These are phyloP conservation scores for Sporothrix variecibatus DNA, from an alignment of 2,329 filamentous ascomycete genomes.

Conservation along the genomic window DNA sequence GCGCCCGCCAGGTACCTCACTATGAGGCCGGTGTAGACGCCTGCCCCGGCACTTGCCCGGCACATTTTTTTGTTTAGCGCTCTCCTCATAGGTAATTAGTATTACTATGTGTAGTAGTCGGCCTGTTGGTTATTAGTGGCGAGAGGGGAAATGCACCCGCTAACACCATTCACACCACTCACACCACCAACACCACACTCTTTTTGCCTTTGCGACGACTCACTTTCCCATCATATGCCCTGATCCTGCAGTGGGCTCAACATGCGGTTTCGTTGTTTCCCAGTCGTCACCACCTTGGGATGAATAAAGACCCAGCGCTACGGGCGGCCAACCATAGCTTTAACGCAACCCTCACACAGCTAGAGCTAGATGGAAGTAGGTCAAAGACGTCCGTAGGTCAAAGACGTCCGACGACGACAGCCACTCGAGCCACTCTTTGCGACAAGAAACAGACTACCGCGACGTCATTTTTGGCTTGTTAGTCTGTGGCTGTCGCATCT, in stretches of 20 bases:
- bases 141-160: neutral
- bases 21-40: neutral
- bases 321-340: too few species aligned
- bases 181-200: too few species aligned
- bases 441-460: neutral
- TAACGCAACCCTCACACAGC: neutral
- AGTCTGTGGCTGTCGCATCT: neutral
- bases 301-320: slow-evolving; percentile 2
- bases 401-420: neutral
- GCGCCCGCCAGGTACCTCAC: neutral
- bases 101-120: too few species aligned
- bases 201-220: neutral
- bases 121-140: neutral
- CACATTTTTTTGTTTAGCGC: neutral
- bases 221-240: neutral
- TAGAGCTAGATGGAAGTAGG: neutral
- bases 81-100: too few species aligned
- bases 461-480: neutral
- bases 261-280: neutral
- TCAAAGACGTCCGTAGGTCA: neutral
- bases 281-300: neutral
- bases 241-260: neutral
- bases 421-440: neutral
- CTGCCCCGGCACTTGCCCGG: neutral
- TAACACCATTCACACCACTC: too few species aligned